phyloP scores from a whole-genome alignment of 352 stramenopile species.

The Hyaloperonospora arabidopsidis region DNA sequence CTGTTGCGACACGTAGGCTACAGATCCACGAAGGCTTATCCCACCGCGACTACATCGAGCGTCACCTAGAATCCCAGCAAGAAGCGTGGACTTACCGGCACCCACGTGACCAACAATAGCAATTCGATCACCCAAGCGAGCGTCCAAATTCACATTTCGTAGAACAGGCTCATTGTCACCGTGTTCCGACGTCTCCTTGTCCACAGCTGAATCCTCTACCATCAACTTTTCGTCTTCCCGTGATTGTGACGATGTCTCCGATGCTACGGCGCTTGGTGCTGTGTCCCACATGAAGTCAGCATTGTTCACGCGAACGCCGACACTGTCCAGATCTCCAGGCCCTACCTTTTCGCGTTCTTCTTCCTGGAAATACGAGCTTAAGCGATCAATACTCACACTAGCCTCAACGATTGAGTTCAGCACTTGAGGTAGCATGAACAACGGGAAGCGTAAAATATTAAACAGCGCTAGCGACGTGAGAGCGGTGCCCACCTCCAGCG shows the following conservation, averaged over 20 bases:
- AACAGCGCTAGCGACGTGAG: conserved; percentile 89
- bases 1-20: conserved; percentile 93
- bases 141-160: conserved; percentile 56
- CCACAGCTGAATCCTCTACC: conserved; percentile 6
- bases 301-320: conserved; percentile 32
- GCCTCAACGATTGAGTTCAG: conserved; percentile 93
- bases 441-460: conserved; percentile 95
- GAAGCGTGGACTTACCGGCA: conserved; percentile 65
- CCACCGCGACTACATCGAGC: conserved; percentile 41
- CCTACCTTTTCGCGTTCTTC: conserved; percentile 62
- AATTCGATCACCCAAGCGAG: conserved; percentile 47
- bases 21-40: conserved; percentile 70
- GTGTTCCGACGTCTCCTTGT: conserved; percentile 15
- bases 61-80: conserved; percentile 52
- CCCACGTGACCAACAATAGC: conserved; percentile 57
- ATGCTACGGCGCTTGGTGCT: conserved; percentile 22
- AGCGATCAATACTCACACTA: conserved; percentile 52
- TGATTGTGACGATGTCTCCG: not conserved
- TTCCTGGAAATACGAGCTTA: conserved; percentile 49
- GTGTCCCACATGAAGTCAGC: conserved; percentile 65
- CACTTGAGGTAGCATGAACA: conserved; percentile 94
- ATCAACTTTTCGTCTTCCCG: conserved; percentile 3
- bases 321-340: conserved; percentile 55
- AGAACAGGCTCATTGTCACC: conserved; percentile 28
- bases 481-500: conserved; percentile 86